These are phyloP conservation scores for Suillus occidentalis DNA, from an alignment of 768 basidiomycete genomes.

Conservation along the genomic window DNA sequence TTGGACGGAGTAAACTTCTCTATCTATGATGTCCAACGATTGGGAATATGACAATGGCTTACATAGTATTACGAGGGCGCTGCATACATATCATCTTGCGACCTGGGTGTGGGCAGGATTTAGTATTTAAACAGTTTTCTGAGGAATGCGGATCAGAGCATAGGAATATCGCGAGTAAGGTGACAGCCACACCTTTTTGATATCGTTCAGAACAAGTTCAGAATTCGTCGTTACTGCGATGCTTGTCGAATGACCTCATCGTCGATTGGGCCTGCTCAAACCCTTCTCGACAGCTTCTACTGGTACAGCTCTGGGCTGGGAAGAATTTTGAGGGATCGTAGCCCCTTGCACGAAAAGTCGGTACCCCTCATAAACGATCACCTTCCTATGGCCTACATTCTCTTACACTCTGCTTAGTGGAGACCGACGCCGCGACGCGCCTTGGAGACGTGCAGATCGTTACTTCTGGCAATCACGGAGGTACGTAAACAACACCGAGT, in stretches of 20 bases:
- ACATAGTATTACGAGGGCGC: neutral
- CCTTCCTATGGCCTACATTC: neutral
- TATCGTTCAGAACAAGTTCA: neutral
- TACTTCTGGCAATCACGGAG: neutral
- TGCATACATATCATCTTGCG: neutral
- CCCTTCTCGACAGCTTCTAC: neutral
- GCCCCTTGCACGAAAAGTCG: neutral
- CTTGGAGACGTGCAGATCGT: neutral
- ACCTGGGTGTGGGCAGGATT: neutral
- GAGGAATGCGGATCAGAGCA: neutral
- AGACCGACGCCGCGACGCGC: neutral
- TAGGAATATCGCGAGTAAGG: neutral
- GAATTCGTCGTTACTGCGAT: neutral
- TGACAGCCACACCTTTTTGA: neutral
- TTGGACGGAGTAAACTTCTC: neutral
- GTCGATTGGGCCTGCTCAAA: neutral
- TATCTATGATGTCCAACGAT: neutral
- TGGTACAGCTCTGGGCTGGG: neutral
- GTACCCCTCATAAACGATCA: neutral
- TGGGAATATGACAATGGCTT: neutral
- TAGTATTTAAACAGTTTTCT: neutral
- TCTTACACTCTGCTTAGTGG: neutral
- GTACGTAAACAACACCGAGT: neutral
- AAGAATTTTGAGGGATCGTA: neutral
- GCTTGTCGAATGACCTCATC: neutral